Evolutionary conservation across 2,329 filamentous ascomycete genomes (phyloP).

Genomic region (Scopulariopsis brevicaulis): DNA sequence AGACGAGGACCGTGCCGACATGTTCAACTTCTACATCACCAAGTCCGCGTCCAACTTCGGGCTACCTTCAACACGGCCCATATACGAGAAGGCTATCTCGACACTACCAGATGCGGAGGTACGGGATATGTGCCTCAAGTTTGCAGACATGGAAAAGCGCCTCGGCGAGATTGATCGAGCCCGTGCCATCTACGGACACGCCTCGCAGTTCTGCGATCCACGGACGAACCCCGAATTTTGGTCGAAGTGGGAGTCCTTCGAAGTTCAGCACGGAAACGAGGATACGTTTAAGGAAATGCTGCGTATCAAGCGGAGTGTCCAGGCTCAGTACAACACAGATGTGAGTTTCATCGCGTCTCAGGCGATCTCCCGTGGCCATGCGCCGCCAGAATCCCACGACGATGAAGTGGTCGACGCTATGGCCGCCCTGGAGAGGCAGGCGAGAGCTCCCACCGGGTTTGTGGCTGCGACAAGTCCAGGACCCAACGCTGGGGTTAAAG

Average conservation of each 20-base stretch:
- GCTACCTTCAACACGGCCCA: conserved; percentile 82
- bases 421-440: conserved; percentile 78
- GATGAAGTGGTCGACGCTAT: conserved; percentile 64
- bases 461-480: conserved; percentile 69
- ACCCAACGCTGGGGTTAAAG: conserved; percentile 45
- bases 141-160: conserved; percentile 90
- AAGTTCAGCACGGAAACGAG: conserved; percentile 96
- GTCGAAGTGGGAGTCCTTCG: conserved; percentile 94
- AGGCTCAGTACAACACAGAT: conserved; percentile 97
- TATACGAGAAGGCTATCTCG: conserved; percentile 92
- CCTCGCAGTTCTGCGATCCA: conserved; percentile 94
- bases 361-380: conserved; percentile 74
- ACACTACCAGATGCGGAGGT: conserved; percentile 89
- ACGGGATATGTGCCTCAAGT: conserved; percentile 97
- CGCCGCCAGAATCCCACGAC: conserved; percentile 31
- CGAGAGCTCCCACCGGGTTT: conserved; percentile 81
- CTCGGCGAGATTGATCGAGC: conserved; percentile 91
- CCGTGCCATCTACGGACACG: conserved; percentile 90
- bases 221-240: conserved; percentile 84
- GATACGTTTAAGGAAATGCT: conserved; percentile 99
- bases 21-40: conserved; percentile 99
- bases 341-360: conserved; percentile 98
- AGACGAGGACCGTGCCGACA: conserved; percentile 87
- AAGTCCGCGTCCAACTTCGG: conserved; percentile 98
- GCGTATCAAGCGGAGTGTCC: conserved; percentile 91